Evolutionary conservation across 2,329 filamentous ascomycete species (phyloP), one percentile per base, ranked within the genome.

Genomic region (Clarireedia hainanense): DNA sequence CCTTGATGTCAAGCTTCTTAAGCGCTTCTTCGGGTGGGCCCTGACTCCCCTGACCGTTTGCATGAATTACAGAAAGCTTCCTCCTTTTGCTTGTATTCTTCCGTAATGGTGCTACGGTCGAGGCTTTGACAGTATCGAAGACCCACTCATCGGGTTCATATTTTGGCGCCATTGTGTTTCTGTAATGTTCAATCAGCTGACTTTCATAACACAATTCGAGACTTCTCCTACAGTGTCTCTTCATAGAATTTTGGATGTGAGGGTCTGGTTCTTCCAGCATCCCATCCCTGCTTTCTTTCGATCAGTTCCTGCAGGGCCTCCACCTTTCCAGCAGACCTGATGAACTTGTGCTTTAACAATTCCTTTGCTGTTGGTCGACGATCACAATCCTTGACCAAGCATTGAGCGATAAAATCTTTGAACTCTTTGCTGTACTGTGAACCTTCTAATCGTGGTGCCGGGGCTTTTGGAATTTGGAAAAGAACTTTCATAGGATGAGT

Each of bases 401-500:
- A 99, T 63, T 90, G 84, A 0, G 89, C 80, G 20, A 99, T 79
- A 66, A 99, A 99, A 67, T 99, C 92, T 67, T 91, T 95, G 76
- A 97, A 96, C 39, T 95, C 89, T 65, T 80, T 86, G 72, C 88
- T 91, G 73, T 91, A 96, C 58, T 85, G 71, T 26, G 75, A 80
- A 23, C 91, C 91, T 69, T 96, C 90, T 1, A 99, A 76, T 42
- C 85, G 81, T 5, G 94, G 92, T 2, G 94, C 85, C 2, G 88
- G 77, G 64, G 91, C 90, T 73, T 95, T 95, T 6, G 91, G 91
- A 58, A 96, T 96, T 57, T 92, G 79, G 68, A 95, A 94, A 9
- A 96, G 77, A 9, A 95, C 91, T 71, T 95, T 95, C 90, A 95
- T 95, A 4, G 91, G 91, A 68, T 95, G 90, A 1, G 89, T 87